These are phyloP conservation scores for Macrocybe gigantea DNA, from an alignment of 768 basidiomycete genomes.

Conservation along the genomic window DNA sequence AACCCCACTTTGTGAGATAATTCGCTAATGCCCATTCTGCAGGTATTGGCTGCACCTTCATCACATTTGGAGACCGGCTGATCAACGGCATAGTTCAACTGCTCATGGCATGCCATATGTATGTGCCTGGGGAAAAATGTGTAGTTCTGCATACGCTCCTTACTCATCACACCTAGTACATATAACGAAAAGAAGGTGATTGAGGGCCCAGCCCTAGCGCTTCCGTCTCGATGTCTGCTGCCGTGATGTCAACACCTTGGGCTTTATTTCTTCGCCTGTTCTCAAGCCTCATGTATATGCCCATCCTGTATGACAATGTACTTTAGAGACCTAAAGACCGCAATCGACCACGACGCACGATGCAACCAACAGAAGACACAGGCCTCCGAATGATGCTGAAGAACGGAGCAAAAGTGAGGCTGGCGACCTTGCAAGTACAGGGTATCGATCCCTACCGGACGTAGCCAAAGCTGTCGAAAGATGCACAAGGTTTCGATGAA, in stretches of 20 bases:
- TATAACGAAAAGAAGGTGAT: slow-evolving; percentile 39
- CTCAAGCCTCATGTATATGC: slow-evolving; percentile 44
- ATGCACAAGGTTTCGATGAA: not conserved
- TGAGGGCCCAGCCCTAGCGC: slow-evolving; percentile 34
- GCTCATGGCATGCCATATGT: too few species aligned
- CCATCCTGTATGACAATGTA: slow-evolving; percentile 21
- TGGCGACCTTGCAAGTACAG: not conserved
- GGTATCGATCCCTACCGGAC: slow-evolving; percentile 25
- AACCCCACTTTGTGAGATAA: too few species aligned
- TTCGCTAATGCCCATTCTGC: too few species aligned
- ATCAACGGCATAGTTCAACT: too few species aligned
- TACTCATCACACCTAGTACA: slow-evolving; percentile 20
- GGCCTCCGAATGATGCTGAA: slow-evolving; percentile 39
- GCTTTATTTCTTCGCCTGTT: slow-evolving; percentile 36
- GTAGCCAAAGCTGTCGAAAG: slow-evolving; percentile 31
- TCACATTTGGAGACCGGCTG: too few species aligned
- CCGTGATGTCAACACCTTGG: slow-evolving; percentile 33
- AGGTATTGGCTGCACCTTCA: too few species aligned
- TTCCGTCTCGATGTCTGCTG: slow-evolving; percentile 40
- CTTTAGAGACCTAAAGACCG: not conserved
- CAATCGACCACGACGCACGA: slow-evolving; percentile 15
- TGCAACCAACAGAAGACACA: slow-evolving; percentile 38
- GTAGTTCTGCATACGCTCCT: too few species aligned
- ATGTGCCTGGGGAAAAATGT: too few species aligned
- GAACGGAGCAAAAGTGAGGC: too few species aligned